Evolutionary conservation across 179 eudicot genomes (phyloP), one percentile per base, ranked within the genome.

Genomic region (Silene vulgaris): DNA sequence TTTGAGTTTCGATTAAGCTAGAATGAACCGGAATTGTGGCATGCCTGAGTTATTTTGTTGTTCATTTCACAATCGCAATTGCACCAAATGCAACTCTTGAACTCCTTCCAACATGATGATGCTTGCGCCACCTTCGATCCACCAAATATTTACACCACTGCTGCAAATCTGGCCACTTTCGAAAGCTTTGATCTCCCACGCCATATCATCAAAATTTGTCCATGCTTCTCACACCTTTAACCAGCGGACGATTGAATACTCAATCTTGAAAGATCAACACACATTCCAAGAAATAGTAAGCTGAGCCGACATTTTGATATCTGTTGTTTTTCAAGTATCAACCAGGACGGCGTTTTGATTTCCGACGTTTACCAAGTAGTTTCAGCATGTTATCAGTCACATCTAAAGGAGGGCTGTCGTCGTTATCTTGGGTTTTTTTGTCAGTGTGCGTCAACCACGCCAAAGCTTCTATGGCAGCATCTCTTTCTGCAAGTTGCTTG

Each of bases 381-480:
- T 95, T 95, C 29, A 95, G 87, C 99, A 95, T 95, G 80, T 93
- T 95, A 74, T 95, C 97, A 2, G 97, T 95, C 66, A 95, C 91
- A 81, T 95, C 99, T 9, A 88, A 88, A n/a, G 86, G 80, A 35
- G 95, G 74, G 61, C 74, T 75, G 78, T 89, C 89, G 79, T 89
- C 90, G 71, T 85, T 85, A 35, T 81, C 87, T 8, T 73, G 81
- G 62, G 62, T 56, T 71, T 85, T 78, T 28, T 65, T 74, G 67
- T 84, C 85, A 23, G 97, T 96, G 20, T 93, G 98, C 12, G 99
- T 96, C 85, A 96, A 80, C 97, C 97, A 96, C 0, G 96, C 99
- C 83, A 93, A 75, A 48, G 97, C 97, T 83, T 96, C 99, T 14
- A 93, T 74, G 62, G 99, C 97, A 57, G 99, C 97, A 84, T 93